Evolutionary conservation across 805 yeast species (phyloP).

Genomic region (Candida ficus): DNA sequence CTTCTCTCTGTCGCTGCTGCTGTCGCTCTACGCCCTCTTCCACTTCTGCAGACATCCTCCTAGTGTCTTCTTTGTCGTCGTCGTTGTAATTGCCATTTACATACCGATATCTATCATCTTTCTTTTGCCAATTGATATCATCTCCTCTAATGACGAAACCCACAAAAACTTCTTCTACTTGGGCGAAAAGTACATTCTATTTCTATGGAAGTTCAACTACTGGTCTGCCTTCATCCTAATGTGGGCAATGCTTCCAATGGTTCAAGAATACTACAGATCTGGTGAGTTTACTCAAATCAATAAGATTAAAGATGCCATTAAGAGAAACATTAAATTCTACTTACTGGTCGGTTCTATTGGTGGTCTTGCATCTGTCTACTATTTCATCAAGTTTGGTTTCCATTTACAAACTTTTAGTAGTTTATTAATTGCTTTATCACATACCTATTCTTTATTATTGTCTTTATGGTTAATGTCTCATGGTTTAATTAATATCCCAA

Average conservation of each 20-base stretch:
- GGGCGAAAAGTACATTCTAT: constrained; percentile 41
- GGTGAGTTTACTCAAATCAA: constrained; percentile 51
- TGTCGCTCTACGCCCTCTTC: constrained; percentile 18
- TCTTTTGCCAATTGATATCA: constrained; percentile 69
- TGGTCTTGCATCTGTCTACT: constrained; percentile 51
- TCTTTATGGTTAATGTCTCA: constrained; percentile 86
- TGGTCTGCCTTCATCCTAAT: constrained; percentile 80
- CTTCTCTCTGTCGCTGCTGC: constrained; percentile 14
- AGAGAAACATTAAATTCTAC: constrained; percentile 56
- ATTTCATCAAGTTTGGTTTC: constrained; percentile 50
- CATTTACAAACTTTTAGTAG: constrained; percentile 53
- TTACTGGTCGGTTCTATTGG: constrained; percentile 49
- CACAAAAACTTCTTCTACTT: constrained; percentile 36
- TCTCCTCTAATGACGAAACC: constrained; percentile 37
- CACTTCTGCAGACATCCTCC: constrained; percentile 21
- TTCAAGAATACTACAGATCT: constrained; percentile 68
- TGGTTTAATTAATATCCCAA: constrained; percentile 67
- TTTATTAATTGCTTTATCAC: constrained; percentile 69
- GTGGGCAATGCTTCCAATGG: constrained; percentile 68
- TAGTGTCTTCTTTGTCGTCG: constrained; percentile 15
- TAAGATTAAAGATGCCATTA: constrained; percentile 51
- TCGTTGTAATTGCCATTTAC: constrained; percentile 51
- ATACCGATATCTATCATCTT: constrained; percentile 73
- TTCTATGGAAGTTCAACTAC: constrained; percentile 68
- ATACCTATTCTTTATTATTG: constrained; percentile 66